Conservation (phyloP, 768 basidiomycete species). For the Phanerochaete sordida region DNA sequence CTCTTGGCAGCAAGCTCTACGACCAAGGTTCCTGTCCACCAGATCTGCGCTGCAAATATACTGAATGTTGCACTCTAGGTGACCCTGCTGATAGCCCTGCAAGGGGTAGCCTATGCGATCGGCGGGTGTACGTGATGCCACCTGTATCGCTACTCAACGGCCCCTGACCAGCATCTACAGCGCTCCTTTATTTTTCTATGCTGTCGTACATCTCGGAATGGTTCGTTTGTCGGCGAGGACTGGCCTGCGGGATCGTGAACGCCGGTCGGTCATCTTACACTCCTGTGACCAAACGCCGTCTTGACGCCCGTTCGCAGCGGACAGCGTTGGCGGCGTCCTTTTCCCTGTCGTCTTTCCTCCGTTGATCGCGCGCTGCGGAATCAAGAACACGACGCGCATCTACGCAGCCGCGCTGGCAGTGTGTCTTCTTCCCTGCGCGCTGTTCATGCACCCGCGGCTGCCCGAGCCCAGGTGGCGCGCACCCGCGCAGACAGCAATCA, state of each 20-base stretch:
- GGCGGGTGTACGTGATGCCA: not conserved
- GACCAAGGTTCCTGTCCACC: constrained; percentile 11
- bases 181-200: constrained; percentile 25
- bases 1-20: constrained; percentile 26
- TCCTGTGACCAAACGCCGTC: not conserved
- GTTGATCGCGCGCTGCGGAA: constrained; percentile 20
- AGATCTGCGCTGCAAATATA: not conserved
- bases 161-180: not conserved
- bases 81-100: not conserved
- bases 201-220: constrained; percentile 28
- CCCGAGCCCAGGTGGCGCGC: constrained; percentile 19
- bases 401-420: constrained; percentile 17
- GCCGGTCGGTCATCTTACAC: not conserved
- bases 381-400: constrained; percentile 20
- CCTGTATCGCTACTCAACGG: not conserved
- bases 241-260: constrained; percentile 30
- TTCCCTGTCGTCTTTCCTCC: constrained; percentile 24
- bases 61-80: not conserved
- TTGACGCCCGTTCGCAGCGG: not conserved
- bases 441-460: constrained; percentile 24
- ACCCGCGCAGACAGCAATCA: no score
- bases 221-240: constrained; percentile 27
- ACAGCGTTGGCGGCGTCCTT: constrained; percentile 16
- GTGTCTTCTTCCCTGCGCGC: constrained; percentile 16
- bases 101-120: not conserved